Conservation (phyloP, 1,284 basidiomycete genomes). For the Cronartium quercuum region DNA sequence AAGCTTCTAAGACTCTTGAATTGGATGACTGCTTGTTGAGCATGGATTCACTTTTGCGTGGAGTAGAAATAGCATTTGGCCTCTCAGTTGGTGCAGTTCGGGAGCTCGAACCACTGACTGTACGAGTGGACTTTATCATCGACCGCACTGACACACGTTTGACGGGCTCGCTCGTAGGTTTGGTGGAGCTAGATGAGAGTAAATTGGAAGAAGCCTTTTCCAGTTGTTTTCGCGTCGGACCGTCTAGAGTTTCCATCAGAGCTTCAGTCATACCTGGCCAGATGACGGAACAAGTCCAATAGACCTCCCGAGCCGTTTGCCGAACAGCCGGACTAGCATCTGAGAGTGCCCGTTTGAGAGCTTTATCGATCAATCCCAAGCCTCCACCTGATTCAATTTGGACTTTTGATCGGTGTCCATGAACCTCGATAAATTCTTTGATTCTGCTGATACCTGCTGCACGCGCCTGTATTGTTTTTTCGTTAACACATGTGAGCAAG, state of each 20-base stretch:
- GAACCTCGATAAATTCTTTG: constrained; percentile 46
- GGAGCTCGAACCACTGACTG: no score
- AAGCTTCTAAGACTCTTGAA: background rate
- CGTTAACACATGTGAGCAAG: constrained; percentile 62
- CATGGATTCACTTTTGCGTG: constrained; percentile 1
- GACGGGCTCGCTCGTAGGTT: constrained; percentile 42
- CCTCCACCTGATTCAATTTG: constrained; percentile 54
- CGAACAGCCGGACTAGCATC: constrained; percentile 76
- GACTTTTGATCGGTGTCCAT: constrained; percentile 43
- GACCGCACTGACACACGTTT: constrained; percentile 22
- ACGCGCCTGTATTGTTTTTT: constrained; percentile 76
- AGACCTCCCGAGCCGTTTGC: constrained; percentile 65
- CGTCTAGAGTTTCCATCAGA: constrained; percentile 67
- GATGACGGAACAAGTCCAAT: constrained; percentile 70
- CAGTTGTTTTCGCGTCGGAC: constrained; percentile 67
- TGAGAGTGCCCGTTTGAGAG: constrained; percentile 63
- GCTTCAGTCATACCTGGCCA: constrained; percentile 65
- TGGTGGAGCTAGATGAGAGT: constrained; percentile 51
- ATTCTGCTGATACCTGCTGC: constrained; percentile 55
- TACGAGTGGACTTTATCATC: constrained; percentile 28
- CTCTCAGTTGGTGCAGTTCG: constrained; percentile 40
- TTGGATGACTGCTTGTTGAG: background rate
- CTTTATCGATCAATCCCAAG: constrained; percentile 64
- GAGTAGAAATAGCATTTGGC: constrained; percentile 35
- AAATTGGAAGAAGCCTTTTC: constrained; percentile 69